These are phyloP conservation scores for Metschnikowia matae DNA, from an alignment of 805 yeast species.

Conservation along the genomic window DNA sequence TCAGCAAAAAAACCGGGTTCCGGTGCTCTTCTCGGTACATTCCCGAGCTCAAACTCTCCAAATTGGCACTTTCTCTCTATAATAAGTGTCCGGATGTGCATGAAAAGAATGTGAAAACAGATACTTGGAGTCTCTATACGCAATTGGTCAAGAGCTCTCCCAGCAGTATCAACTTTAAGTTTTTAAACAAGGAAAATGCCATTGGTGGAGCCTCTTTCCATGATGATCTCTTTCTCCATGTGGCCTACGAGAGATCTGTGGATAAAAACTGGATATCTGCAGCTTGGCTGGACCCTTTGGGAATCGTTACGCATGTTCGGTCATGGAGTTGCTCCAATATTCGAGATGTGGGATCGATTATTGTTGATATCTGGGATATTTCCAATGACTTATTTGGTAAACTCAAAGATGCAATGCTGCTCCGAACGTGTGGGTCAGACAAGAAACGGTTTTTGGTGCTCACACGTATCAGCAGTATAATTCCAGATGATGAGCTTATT, in stretches of 20 bases:
- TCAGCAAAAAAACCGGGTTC: constrained; percentile 20
- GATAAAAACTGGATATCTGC: constrained; percentile 84
- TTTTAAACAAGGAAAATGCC: constrained; percentile 19
- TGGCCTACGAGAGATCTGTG: constrained; percentile 77
- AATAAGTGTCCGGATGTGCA: constrained; percentile 46
- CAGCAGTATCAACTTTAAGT: constrained; percentile 24
- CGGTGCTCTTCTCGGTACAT: constrained; percentile 22
- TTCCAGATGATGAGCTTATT: constrained; percentile 77
- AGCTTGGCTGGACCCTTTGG: constrained; percentile 86
- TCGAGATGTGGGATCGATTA: constrained; percentile 42
- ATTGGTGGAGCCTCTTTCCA: constrained; percentile 18
- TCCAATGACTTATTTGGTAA: constrained; percentile 44
- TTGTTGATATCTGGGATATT: constrained; percentile 63
- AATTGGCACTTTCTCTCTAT: constrained; percentile 52
- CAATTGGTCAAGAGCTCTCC: constrained; percentile 39
- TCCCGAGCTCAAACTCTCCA: constrained; percentile 35
- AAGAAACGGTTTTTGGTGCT: constrained; percentile 62
- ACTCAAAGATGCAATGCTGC: constrained; percentile 31
- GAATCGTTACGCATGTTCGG: constrained; percentile 55
- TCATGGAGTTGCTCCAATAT: constrained; percentile 52
- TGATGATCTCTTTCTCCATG: constrained; percentile 78
- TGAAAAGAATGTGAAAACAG: constrained; percentile 1
- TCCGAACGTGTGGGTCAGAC: constrained; percentile 31
- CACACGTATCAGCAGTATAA: constrained; percentile 66
- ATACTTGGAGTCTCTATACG: constrained; percentile 21